Conservation (phyloP, 805 yeast species). For the Candida xyloterini region DNA sequence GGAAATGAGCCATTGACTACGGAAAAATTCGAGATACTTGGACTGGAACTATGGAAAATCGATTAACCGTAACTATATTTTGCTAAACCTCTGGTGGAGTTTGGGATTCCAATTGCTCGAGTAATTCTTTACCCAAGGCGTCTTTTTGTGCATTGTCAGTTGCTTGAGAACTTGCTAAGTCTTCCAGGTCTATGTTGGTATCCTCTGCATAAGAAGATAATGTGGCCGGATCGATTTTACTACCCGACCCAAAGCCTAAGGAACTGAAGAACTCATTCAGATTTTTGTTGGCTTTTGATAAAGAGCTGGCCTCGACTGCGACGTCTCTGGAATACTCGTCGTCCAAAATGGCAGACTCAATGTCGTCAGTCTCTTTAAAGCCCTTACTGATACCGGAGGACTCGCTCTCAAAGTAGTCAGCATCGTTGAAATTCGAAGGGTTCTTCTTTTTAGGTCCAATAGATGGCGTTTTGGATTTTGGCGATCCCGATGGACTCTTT, state of each 20-base stretch:
- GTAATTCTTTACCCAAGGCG: conserved; percentile 10
- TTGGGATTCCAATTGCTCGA: conserved; percentile 10
- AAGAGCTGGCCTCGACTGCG: conserved; percentile 4
- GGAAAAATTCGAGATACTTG: conserved; percentile 69
- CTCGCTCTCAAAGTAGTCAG: conserved; percentile 22
- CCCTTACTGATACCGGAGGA: conserved; percentile 25
- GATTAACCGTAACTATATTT: conserved; percentile 1
- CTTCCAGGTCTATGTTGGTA: conserved; percentile 16
- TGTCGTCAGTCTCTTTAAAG: conserved; percentile 25
- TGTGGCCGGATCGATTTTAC: conserved; percentile 12
- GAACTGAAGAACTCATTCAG: conserved; percentile 18
- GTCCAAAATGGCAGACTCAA: conserved; percentile 10
- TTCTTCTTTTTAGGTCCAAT: conserved; percentile 1
- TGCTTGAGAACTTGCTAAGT: conserved; percentile 1
- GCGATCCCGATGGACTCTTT: not conserved
- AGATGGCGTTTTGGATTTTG: not conserved
- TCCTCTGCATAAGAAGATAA: conserved; percentile 22
- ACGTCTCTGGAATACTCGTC: conserved; percentile 4
- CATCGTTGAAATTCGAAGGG: conserved; percentile 15
- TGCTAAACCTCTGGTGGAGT: conserved; percentile 3
- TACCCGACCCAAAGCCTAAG: conserved; percentile 17
- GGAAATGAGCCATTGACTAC: conserved; percentile 73
- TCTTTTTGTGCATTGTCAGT: conserved; percentile 3
- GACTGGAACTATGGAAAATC: conserved; percentile 83
- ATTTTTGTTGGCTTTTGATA: conserved; percentile 8